Conservation (phyloP, 2,329 filamentous ascomycete genomes). For the Fusarium pseudograminearum region DNA sequence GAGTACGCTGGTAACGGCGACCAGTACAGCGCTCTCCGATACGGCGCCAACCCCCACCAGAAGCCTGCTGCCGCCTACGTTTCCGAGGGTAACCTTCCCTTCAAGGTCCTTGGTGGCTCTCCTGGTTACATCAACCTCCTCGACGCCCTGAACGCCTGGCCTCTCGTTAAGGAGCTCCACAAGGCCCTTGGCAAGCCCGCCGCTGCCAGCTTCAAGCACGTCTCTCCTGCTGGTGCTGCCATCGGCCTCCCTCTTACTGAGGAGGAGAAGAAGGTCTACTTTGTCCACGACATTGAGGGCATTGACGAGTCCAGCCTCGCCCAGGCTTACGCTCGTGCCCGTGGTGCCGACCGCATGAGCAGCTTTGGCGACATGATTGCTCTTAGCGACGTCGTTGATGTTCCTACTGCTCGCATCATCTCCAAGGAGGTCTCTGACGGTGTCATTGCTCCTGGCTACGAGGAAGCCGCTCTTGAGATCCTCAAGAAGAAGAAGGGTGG, state of each 20-base stretch:
- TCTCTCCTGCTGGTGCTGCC: slow-evolving; percentile 94
- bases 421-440: slow-evolving; percentile 97
- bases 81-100: slow-evolving; percentile 80
- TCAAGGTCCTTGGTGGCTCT: slow-evolving; percentile 89
- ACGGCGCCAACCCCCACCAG: slow-evolving; percentile 98
- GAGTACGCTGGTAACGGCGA: slow-evolving; percentile 89
- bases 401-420: slow-evolving; percentile 96
- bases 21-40: slow-evolving; percentile 88
- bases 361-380: slow-evolving; percentile 98
- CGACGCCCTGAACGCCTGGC: slow-evolving; percentile 96
- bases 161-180: slow-evolving; percentile 95
- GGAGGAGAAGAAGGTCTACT: slow-evolving; percentile 96
- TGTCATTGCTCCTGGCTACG: slow-evolving; percentile 90
- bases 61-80: slow-evolving; percentile 92
- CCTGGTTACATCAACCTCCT: slow-evolving; percentile 98
- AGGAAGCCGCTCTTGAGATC: slow-evolving; percentile 86
- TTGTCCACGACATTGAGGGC: slow-evolving; percentile 94
- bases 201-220: slow-evolving; percentile 98
- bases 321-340: slow-evolving; percentile 94
- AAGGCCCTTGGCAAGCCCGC: slow-evolving; percentile 87
- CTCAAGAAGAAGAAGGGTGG: slow-evolving; percentile 98
- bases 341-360: slow-evolving; percentile 97
- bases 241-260: slow-evolving; percentile 89
- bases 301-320: slow-evolving; percentile 88
- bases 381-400: slow-evolving; percentile 88